Base-by-base conservation (phyloP, 2,329 filamentous ascomycete species). In the Talaromyces funiculosus region DNA sequence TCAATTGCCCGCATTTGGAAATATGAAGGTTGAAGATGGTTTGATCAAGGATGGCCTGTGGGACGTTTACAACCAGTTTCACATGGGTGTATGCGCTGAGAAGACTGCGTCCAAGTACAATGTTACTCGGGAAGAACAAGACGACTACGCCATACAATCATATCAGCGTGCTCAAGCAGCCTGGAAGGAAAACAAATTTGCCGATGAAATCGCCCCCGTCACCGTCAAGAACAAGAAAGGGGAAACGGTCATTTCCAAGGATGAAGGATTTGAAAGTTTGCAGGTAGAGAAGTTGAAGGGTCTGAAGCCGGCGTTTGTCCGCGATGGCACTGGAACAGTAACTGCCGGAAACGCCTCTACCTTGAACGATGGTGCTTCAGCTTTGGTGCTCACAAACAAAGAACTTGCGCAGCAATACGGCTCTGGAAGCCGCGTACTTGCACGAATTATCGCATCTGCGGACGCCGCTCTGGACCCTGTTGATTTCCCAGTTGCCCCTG, bases 31-130 rank as follows among this genome's bases (percentile, higher is more conserved):
- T 75, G 89, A 96, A 74, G 94, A 99, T 70, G 94, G 93, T 0
- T 78, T 99, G 68, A 89, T 97, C 72, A 94, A 94, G 75, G 94
- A 99, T 71, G 94, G 94, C 0, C 78, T 99, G 63, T 96, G 91
- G 80, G 94, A 99, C 72, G 93, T 96, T 14, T 99, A 97, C 77
- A 92, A 96, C 74, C 85, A 96, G 72, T 89, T 97, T 70, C 94
- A 97, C 77, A 99, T 99, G 94, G 94, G 94, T 45, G 92, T 94
- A 68, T 99, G 94, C 72, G 92, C 92, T 16, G 94, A 99, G 79
- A 90, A 88, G 67, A 97, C 93, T 1, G 94, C 90, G 53, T 96
- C 96, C 81, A 93, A 92, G 68, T 84, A 90, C 75, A 79, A 83
- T 0, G 84, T 99, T 64, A 87, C 88, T 8, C 82, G 94, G 14